Base-by-base conservation (phyloP, 1,139 yeast species). In the Maudiozyma humilis region DNA sequence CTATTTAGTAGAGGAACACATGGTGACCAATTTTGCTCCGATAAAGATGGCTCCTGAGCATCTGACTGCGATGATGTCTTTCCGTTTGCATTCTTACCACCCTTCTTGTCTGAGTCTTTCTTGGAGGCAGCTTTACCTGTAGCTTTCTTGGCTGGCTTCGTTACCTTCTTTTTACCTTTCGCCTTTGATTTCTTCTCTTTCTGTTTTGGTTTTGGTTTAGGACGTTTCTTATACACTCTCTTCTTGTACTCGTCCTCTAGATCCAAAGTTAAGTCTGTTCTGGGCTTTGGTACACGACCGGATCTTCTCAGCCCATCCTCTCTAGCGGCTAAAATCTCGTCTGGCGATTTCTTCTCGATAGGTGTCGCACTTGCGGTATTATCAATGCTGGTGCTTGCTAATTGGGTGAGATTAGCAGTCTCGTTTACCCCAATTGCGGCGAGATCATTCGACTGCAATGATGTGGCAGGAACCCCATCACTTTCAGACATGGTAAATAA, bases 1-100 rank as follows among this genome's bases (percentile, higher is more conserved):
- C 52, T 35, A 7, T 53, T 48, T 13, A 42, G 43, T 18, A 60
- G 41, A 10, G 64, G 62, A 23, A 54, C 44, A 44, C 53, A 53
- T 4, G 65, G 53, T 6, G 58, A 40, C 51, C 51, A 48, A 33
- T 44, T 44, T 10, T 41, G 37, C 6, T 45, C 44, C 4, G 47
- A 45, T 10, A 56, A 42, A 7, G 51, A 43, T 2, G 57, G 56
- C 36, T 49, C 57, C 25, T 44, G 47, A 16, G 46, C 35, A 23
- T 49, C 55, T 8, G 41, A 16, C 4, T 34, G 13, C 16, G 42
- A 12, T 15, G 34, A 33, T 19, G 31, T 40, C 16, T 42, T 45
- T 16, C 40, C 14, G n/a, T 33, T 36, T 18, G 23, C 23, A 15
- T 36, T 27, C 27, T 40, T 40, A 14, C 17, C n/a, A 16, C 27